Evolutionary conservation across 257 asterid genomes (phyloP), one percentile per base, ranked within the genome.

Genomic region (Thymus quinquecostatus): DNA sequence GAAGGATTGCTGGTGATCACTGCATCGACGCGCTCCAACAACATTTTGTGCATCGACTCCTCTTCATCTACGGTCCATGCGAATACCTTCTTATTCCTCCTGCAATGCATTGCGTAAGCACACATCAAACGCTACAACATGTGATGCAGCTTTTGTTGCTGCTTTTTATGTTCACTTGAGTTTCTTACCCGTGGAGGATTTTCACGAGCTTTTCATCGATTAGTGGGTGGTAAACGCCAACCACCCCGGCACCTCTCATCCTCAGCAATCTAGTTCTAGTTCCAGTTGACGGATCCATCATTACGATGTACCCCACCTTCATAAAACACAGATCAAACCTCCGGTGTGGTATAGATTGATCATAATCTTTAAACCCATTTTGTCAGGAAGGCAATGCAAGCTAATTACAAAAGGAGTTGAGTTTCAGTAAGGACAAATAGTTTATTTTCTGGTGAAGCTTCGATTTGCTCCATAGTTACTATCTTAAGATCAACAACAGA

Each of bases 271-370:
- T 71, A 60, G 75, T 85, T 78, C 93, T 82, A 60, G 70, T 82
- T 69, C 96, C 92, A 44, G 86, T 85, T 32, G 88, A 60, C 9
- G 82, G 91, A 67, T 89, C 95, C 45, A 79, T 82, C 99, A 94
- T 89, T 68, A 94, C 97, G 33, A 91, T 91, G 83, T 94, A 91
- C 13, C 99, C 99, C 44, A 89, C 98, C 99, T 94, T 78, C 82
- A 80, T 54, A 13, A 78, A 66, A 38, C 78, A 40, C 51, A 30
- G 45, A 68, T 53, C 32, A 72, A 38, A 65, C 29, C 68, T 49
- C 70, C 68, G 54, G 30, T 13, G 58, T 8, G 12, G 59, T 32
- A 11, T 32, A 3, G 5, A 14, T 7, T 53, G 36, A 73, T 14
- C 57, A 49, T 57, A 10, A 60, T 47, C 55, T 65, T 34, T 54